Evolutionary conservation across 2,329 filamentous ascomycete genomes (phyloP), one percentile per base, ranked within the genome.

Genomic region (Hypoxylon sp.): DNA sequence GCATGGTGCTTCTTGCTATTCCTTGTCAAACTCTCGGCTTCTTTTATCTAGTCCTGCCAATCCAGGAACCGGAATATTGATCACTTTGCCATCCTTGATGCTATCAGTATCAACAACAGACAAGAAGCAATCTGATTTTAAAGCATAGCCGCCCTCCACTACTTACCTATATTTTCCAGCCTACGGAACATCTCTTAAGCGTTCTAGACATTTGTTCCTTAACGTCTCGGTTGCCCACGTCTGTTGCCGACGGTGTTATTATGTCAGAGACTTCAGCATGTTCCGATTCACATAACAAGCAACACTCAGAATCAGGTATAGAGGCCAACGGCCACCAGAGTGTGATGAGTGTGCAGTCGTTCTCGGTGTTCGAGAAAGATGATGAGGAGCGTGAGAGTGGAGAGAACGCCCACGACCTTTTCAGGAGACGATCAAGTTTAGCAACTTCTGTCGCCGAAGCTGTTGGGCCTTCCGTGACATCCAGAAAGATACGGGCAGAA

Each of bases 401-500:
- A 28, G 69, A 63, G 5, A 68, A 69, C 7, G 69, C 74, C n/a
- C 63, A 67, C 11, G 74, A 75, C n/a, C 71, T 75, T 19, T 71
- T 74, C 5, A 38, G 66, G 23, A 72, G 67, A 51, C 69, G 64
- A 23, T 50, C 58, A n/a, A 66, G 65, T 30, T 17, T 62, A 13
- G 46, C 32, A 11, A 55, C 25, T 28, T 55, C 65, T 28, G 23
- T 67, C 10, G 59, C 66, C 3, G 64, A 71, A 50, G 51, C 50
- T 10, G 45, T 71, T 17, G 57, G 62, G n/a, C 64, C 68, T 10
- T 68, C 68, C 23, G 32, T 43, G 10, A 62, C 63, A n/a, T 67
- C 67, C n/a, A 53, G 23, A 19, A 72, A 50, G 34, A 55, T 65
- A 60, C 60, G 67, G 62, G 43, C 55, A 25, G 60, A 61, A 55